A percentile compares a stretch with the other conserved stretches of the same genome.
Conservation (phyloP, 1,284 basidiomycete genomes). For the Ustilago esculenta region DNA sequence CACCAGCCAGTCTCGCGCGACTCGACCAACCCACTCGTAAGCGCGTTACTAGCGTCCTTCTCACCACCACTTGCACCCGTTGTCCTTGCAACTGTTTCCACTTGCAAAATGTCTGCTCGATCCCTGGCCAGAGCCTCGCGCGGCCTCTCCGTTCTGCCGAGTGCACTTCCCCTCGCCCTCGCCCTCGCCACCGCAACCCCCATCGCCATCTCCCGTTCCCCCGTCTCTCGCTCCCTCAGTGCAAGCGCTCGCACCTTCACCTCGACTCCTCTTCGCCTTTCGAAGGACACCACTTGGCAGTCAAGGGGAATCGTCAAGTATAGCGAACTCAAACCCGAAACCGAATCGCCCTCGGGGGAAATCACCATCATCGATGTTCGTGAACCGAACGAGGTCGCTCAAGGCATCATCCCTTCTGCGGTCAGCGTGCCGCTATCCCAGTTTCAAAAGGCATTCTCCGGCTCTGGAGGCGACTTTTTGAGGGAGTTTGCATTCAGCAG, state of each 20-base stretch:
- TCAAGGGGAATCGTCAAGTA: slow-evolving; percentile 73
- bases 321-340: slow-evolving; percentile 83
- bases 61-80: too few relatives aligned
- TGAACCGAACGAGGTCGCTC: slow-evolving; percentile 89
- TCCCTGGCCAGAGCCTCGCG: too few relatives aligned
- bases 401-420: slow-evolving; percentile 93
- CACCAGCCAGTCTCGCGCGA: background rate
- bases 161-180: too few relatives aligned
- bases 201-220: background rate
- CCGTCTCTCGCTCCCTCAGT: background rate
- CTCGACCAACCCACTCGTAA: too few relatives aligned
- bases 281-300: slow-evolving; percentile 53
- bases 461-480: slow-evolving; percentile 65
- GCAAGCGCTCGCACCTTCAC: background rate
- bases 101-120: too few relatives aligned
- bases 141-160: too few relatives aligned
- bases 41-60: too few relatives aligned
- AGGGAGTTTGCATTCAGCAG: slow-evolving; percentile 82
- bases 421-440: slow-evolving; percentile 90
- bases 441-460: slow-evolving; percentile 77
- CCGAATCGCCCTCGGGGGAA: slow-evolving; percentile 79
- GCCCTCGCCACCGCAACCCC: too few relatives aligned
- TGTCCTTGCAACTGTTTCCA: too few relatives aligned
- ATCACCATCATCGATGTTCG: slow-evolving; percentile 75
- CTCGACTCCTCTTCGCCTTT: background rate